Base-by-base conservation (phyloP, 257 asterid species). In the Lycium ferocissimum region DNA sequence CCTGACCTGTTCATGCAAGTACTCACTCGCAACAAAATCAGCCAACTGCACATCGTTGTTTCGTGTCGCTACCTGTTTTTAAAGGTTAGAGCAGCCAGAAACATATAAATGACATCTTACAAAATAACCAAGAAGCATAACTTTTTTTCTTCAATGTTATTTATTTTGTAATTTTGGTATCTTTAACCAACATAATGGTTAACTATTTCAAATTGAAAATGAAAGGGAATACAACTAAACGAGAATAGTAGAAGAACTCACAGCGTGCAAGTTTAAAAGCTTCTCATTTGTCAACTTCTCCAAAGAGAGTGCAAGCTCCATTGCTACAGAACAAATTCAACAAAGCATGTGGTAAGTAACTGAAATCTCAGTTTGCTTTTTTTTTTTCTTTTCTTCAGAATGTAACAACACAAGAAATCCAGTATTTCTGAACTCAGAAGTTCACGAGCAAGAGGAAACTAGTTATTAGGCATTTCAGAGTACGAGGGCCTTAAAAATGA, bases 251-350 rank as follows among this genome's bases (percentile, higher is more conserved):
- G 76, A 38, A 7, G 63, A 67, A 57, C 51, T 85, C 89, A 91
- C 94, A 69, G 84, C 75, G 38, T 87, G 93, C 78, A 91, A 87
- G 62, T 86, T 89, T 43, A 91, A 86, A 63, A 91, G 94, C 75
- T 91, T 91, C 80, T 89, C 92, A 71, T 89, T 91, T 54, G 89
- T 88, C 84, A 91, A 71, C 91, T 91, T 91, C 87, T 90, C 94
- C 73, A 91, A 80, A 54, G 94, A 90, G 84, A 91, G 86, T 0
- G 91, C 93, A 81, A 91, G 93, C 87, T 91, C 94, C 94, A 91
- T 90, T 18, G 94, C 94, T 91, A 86, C 63, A 76, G 0, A 14
- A 76, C 14, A 85, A 61, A 78, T 62, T 84, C 62, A 3, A 63
- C 66, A 53, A 78, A 76, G 22, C 70, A 49, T 6, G 26, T 7